phyloP scores from a whole-genome alignment of 208 protist genomes.

The Wallacemonas sp. region DNA sequence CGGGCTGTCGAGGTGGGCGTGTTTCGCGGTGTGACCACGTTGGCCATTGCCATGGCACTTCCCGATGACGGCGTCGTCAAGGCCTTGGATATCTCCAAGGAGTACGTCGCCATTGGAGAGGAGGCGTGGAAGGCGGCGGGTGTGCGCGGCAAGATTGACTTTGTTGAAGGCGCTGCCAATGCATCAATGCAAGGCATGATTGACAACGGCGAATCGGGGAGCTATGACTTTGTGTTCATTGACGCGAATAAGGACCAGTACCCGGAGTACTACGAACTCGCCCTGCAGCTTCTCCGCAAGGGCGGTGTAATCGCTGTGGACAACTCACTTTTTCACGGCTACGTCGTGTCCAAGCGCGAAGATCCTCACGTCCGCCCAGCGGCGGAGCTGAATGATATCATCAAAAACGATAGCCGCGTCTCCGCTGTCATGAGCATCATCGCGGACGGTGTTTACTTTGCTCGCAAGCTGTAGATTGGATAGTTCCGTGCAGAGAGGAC shows the following conservation, averaged over 20 bases:
- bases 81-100: constrained; percentile 46
- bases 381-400: constrained; percentile 36
- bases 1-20: constrained; percentile 51
- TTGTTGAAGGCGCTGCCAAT: constrained; percentile 33
- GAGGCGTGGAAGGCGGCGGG: constrained; percentile 41
- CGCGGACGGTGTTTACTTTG: constrained; percentile 50
- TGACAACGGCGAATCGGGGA: constrained; percentile 33
- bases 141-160: constrained; percentile 58
- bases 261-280: constrained; percentile 55
- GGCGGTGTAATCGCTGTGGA: constrained; percentile 59
- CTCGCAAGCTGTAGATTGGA: constrained; percentile 5
- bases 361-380: background rate
- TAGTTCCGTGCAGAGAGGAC: too few species aligned
- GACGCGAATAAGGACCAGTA: constrained; percentile 73
- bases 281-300: constrained; percentile 37
- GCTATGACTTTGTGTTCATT: constrained; percentile 73
- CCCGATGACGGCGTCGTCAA: constrained; percentile 40
- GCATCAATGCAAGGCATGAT: constrained; percentile 39
- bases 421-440: constrained; percentile 46
- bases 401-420: constrained; percentile 50
- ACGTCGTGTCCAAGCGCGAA: constrained; percentile 10
- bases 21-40: constrained; percentile 53
- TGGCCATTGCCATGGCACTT: constrained; percentile 39
- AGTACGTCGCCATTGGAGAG: constrained; percentile 37
- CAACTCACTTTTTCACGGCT: constrained; percentile 51